Evolutionary conservation across 306 rosid genomes (phyloP), one percentile per base, ranked within the genome.

Genomic region (Rosa rugosa): DNA sequence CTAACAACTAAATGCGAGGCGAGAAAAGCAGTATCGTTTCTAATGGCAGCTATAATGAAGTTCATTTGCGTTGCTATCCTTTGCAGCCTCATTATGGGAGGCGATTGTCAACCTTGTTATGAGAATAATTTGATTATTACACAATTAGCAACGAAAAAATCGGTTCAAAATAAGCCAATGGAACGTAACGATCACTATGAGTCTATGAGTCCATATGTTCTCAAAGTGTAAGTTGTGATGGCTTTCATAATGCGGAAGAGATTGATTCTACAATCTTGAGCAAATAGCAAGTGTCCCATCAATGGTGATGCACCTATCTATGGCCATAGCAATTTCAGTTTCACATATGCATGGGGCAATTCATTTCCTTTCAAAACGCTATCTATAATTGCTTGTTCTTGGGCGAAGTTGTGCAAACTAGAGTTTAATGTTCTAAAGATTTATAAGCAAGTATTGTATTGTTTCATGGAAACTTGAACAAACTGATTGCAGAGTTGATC

Each of bases 311-410:
- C 12, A 14, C 57, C 87, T 6, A 41, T 87, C 42, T 36, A 54
- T 50, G 46, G 40, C 8, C 8, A 3, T 10, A 11, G 38, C 3
- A 18, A 64, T 22, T 0, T 80, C 44, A 51, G 8, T 40, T 84
- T 87, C 70, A 76, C 22, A 3, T 87, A 82, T 67, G 83, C 83
- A 40, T 67, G 17, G 60, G 65, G 36, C 8, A 44, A 16, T 0
- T 40, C 71, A 0, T 84, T 84, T 41, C 45, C 70, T 5, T 78
- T 84, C 49, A 70, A 41, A 16, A 0, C 49, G 73, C 51, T 72
- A 31, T 76, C 88, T 1, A 16, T 79, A 2, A 40, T 79, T n/a
- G n/a, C 22, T n/a, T 84, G 90, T 47, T 72, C 84, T 73, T 85
- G 11, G 7, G n/a, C 11, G 25, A 7, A 54, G 62, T 54, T 54